phyloP scores from a whole-genome alignment of 768 basidiomycete species.

The Lactarius vividus region DNA sequence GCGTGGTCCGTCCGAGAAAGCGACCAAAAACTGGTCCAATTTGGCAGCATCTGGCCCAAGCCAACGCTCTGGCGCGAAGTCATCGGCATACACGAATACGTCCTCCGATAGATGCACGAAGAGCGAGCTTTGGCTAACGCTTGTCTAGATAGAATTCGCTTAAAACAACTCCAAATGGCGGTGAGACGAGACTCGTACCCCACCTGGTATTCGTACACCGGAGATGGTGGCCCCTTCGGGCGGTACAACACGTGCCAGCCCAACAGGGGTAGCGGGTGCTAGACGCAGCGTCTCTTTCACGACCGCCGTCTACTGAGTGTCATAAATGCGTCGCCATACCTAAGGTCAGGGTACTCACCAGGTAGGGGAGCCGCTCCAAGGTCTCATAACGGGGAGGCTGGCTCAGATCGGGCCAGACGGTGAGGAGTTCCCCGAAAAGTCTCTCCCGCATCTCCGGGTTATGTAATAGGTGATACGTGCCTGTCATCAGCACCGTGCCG shows the following conservation, averaged over 20 bases:
- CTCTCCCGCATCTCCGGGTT: conserved; percentile 1
- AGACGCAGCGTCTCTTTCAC: conserved; percentile 14
- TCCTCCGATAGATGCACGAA: conserved; percentile 8
- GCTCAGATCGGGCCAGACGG: background rate
- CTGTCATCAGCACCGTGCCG: conserved; percentile 5
- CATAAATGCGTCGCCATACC: too few relatives aligned
- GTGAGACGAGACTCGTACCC: background rate
- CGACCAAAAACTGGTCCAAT: conserved; percentile 3
- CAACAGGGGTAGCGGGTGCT: background rate
- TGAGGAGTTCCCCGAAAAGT: background rate
- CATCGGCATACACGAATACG: background rate
- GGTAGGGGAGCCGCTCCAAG: conserved; percentile 6
- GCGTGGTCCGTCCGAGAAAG: background rate
- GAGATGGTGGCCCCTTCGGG: conserved; percentile 2
- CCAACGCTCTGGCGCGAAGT: background rate
- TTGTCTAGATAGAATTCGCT: background rate
- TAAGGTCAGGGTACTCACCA: background rate
- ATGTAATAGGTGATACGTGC: conserved; percentile 4
- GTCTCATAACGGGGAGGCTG: conserved; percentile 4
- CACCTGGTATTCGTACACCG: conserved; percentile 6
- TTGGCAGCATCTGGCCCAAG: background rate
- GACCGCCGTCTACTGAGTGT: background rate
- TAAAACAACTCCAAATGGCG: background rate
- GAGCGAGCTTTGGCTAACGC: conserved; percentile 2
- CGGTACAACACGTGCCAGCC: conserved; percentile 10